These are phyloP conservation scores for Endocalyx cinctus DNA, from an alignment of 2,329 filamentous ascomycete genomes.

Conservation along the genomic window DNA sequence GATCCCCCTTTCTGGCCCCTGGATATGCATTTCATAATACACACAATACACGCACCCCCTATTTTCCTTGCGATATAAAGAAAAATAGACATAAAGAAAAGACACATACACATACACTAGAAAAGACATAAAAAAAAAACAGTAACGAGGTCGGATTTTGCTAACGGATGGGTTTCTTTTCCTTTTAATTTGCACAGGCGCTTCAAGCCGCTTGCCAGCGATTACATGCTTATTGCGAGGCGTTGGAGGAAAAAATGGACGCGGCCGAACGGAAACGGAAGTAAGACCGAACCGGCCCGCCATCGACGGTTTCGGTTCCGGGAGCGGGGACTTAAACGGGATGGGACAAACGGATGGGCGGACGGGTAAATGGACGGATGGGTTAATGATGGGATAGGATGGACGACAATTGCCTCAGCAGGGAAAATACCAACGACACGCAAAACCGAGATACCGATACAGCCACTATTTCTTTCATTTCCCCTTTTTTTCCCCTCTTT, in stretches of 20 bases:
- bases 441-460: no score
- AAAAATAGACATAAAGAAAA: conserved; percentile 8
- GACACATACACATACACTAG: background rate
- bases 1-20: background rate
- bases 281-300: no score
- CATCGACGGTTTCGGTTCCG: no score
- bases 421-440: no score
- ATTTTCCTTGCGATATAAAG: conserved; percentile 16
- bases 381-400: no score
- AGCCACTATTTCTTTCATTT: no score
- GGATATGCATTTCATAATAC: background rate
- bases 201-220: conserved; percentile 83
- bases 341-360: background rate
- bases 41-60: background rate
- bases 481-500: no score
- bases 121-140: background rate
- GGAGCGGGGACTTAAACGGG: no score
- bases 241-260: conserved; percentile 75
- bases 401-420: no score
- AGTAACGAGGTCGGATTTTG: background rate
- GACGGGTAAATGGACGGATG: no score
- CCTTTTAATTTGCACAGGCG: conserved; percentile 48
- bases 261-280: conserved; percentile 63
- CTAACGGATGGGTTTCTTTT: conserved; percentile 12
- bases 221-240: conserved; percentile 77